Percentiles rank a stretch among this genome's conserved stretches.
Conservation (phyloP, 2,329 filamentous ascomycete species). For the Septoria petroselini region DNA sequence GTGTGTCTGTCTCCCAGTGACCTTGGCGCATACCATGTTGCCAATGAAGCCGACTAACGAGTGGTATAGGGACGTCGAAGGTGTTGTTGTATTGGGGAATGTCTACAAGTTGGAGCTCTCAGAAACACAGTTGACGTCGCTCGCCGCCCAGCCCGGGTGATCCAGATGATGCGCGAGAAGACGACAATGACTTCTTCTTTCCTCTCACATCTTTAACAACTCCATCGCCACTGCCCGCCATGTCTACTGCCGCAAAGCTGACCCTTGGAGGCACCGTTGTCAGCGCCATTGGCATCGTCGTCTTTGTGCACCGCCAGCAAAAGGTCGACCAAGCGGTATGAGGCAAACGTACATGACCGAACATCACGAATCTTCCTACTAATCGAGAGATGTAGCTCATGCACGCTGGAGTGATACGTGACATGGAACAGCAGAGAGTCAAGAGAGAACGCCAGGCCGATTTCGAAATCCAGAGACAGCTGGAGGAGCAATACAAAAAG, state of each 20-base stretch:
- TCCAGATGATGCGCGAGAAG: not conserved
- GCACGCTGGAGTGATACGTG: constrained; percentile 90
- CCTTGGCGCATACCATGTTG: constrained; percentile 19
- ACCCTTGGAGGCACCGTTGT: constrained; percentile 76
- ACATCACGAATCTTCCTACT: not conserved
- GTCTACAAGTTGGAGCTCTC: constrained; percentile 9
- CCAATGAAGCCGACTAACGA: not conserved
- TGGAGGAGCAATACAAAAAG: constrained; percentile 89
- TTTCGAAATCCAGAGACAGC: constrained; percentile 81
- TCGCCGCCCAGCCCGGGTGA: not conserved
- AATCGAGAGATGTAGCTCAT: constrained; percentile 64
- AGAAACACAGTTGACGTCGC: constrained; percentile 1
- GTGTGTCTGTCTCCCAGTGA: too few species aligned
- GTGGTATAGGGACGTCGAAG: constrained; percentile 8
- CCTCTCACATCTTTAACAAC: not conserved
- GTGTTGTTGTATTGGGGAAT: constrained; percentile 2
- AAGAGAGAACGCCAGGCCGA: constrained; percentile 90
- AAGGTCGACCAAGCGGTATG: constrained; percentile 75
- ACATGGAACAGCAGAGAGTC: constrained; percentile 88
- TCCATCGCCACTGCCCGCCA: constrained; percentile 41
- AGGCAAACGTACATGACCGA: constrained; percentile 4
- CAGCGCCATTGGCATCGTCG: constrained; percentile 71
- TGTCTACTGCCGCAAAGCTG: constrained; percentile 88
- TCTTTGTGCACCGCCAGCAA: constrained; percentile 87
- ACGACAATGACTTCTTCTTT: not conserved